Conservation (phyloP, 2,329 filamentous ascomycete species). For the Penicillium sp. region DNA sequence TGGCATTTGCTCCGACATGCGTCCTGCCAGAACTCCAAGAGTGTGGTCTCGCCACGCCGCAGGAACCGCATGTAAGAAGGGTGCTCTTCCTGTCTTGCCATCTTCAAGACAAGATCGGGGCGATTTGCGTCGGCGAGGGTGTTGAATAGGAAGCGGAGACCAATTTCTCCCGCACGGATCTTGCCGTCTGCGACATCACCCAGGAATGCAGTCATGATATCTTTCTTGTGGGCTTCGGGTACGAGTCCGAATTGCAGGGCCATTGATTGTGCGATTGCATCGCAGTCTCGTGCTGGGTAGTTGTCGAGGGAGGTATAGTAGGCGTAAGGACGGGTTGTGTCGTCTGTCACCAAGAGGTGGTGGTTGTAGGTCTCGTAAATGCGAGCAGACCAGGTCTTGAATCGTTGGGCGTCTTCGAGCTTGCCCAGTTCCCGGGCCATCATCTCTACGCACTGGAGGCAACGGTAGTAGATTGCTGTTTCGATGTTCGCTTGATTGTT, state of each 20-base stretch:
- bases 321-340: conserved; percentile 13
- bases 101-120: conserved; percentile 25
- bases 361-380: conserved; percentile 23
- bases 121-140: conserved; percentile 23
- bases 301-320: conserved; percentile 28
- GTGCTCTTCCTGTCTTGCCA: conserved; percentile 52
- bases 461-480: conserved; percentile 29
- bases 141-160: conserved; percentile 24
- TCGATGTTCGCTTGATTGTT: conserved; percentile 32
- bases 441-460: conserved; percentile 23
- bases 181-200: conserved; percentile 19
- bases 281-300: conserved; percentile 18
- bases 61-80: conserved; percentile 54
- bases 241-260: conserved; percentile 25
- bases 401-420: conserved; percentile 13
- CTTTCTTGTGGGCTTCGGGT: conserved; percentile 12
- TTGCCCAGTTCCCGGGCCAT: conserved; percentile 26
- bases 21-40: conserved; percentile 80
- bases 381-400: conserved; percentile 19
- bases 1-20: conserved; percentile 73
- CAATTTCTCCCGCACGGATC: conserved; percentile 26
- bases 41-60: conserved; percentile 60
- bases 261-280: conserved; percentile 24
- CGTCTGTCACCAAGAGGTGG: conserved; percentile 23
- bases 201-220: conserved; percentile 23